Base-by-base conservation (phyloP, 352 stramenopile species). In the Nothophytophthora sp. region DNA sequence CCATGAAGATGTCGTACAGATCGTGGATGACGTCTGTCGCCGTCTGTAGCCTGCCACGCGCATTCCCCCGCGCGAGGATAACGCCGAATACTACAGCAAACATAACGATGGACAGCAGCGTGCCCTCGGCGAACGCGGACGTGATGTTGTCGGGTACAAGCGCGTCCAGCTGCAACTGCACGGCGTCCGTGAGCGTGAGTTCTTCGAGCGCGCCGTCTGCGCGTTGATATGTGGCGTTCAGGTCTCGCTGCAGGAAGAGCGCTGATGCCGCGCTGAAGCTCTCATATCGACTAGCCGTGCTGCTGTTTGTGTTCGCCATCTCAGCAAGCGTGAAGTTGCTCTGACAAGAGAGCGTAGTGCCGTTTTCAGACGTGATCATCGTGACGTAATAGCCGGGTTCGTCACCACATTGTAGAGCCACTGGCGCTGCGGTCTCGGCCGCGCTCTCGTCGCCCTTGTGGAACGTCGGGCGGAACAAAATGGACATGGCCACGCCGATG, bases 91-190 rank as follows among this genome's bases (percentile, higher is more conserved):
- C 37, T 38, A 79, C 56, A 4, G 60, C 68, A 50, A 85, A 85
- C 55, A 53, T 74, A 44, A 82, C 65, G 49, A 85, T 73, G 27
- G 65, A 73, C 9, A 77, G 58, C 50, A 83, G 18, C 10, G 66
- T 63, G 16, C 51, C 55, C 15, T 78, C 51, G 1, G 58, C 45
- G 36, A 83, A 81, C 4, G 69, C 62, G 0, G 23, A 27, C 1
- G 60, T 70, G 48, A 83, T 68, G 55, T 79, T 83, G 37, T 27
- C 40, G 2, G 72, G 69, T n/a, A 83, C 70, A 2, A 83, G 51
- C 11, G 61, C 50, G 19, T 75, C 18, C 10, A 78, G 30, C 18
- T 73, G 60, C 40, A 29, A 36, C 27, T 76, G 55, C 1, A 77
- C 30, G 5, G 56, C 54, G 13, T 72, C 41, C 0, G 54, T 60